These are phyloP conservation scores for Phoma herbarum DNA, from an alignment of 2,329 filamentous ascomycete genomes.

Conservation along the genomic window DNA sequence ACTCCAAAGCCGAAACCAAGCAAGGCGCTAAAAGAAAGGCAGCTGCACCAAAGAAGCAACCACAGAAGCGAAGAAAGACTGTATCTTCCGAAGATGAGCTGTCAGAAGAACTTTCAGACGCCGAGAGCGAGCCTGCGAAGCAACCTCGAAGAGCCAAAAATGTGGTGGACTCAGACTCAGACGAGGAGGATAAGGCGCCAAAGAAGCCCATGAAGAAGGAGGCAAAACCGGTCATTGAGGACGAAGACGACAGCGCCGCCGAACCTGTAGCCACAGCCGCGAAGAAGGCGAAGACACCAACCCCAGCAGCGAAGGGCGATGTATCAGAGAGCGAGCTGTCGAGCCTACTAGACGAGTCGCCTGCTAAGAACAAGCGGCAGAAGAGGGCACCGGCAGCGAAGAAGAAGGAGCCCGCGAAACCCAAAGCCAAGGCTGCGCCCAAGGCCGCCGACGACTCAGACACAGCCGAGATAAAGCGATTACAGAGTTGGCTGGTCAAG, in stretches of 20 bases:
- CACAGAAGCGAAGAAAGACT: constrained; percentile 44
- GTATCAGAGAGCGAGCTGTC: constrained; percentile 73
- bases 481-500: constrained; percentile 86
- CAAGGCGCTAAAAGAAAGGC: constrained; percentile 46
- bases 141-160: constrained; percentile 38
- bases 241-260: constrained; percentile 29
- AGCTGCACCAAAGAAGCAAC: constrained; percentile 38
- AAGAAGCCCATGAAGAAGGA: constrained; percentile 22
- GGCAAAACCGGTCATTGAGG: constrained; percentile 19
- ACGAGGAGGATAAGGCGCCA: constrained; percentile 34
- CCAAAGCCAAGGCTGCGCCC: constrained; percentile 54
- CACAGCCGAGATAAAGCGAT: constrained; percentile 82
- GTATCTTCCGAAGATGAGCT: constrained; percentile 44
- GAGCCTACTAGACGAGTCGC: constrained; percentile 78
- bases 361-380: constrained; percentile 64
- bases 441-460: constrained; percentile 63
- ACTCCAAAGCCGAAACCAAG: constrained; percentile 33
- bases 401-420: constrained; percentile 31
- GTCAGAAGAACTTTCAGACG: constrained; percentile 37
- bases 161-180: constrained; percentile 41
- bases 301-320: constrained; percentile 28
- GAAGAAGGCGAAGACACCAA: constrained; percentile 26
- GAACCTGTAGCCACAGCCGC: constrained; percentile 18
- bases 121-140: constrained; percentile 40
- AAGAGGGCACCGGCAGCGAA: constrained; percentile 45